Evolutionary conservation across 2,329 filamentous ascomycete species (phyloP).

Genomic region (Gnomoniopsis smithogilvyi): DNA sequence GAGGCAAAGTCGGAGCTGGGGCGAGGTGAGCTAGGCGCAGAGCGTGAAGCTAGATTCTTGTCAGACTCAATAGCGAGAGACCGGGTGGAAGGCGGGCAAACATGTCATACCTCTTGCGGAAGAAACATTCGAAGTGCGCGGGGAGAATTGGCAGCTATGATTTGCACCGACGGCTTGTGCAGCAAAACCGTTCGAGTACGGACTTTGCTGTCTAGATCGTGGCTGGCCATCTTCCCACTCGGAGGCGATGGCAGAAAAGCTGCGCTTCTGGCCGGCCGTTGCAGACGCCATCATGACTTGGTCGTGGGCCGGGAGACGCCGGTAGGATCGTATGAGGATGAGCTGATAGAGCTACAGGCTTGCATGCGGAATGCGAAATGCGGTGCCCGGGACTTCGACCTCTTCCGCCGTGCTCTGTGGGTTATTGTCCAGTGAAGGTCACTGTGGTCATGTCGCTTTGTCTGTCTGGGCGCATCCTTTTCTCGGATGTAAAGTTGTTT

Average conservation of each 20-base stretch:
- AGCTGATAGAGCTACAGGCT: neutral
- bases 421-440: no score
- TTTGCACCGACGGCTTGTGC: neutral
- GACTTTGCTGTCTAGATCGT: constrained; percentile 1
- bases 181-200: neutral
- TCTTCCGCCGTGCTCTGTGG: no score
- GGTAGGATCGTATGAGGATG: neutral
- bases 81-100: neutral
- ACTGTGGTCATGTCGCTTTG: no score
- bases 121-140: constrained; percentile 1
- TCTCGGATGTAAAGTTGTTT: no score
- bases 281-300: constrained; percentile 19
- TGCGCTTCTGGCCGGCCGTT: constrained; percentile 24
- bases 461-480: no score
- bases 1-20: constrained; percentile 16
- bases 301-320: neutral
- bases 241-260: constrained; percentile 22
- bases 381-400: no score
- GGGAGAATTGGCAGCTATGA: neutral
- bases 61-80: neutral
- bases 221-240: constrained; percentile 11
- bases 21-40: constrained; percentile 18
- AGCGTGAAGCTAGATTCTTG: constrained; percentile 15
- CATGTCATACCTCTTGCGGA: constrained; percentile 11
- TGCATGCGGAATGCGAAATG: no score